phyloP scores from a whole-genome alignment of 352 stramenopile genomes.

The Pythium angustatum region DNA sequence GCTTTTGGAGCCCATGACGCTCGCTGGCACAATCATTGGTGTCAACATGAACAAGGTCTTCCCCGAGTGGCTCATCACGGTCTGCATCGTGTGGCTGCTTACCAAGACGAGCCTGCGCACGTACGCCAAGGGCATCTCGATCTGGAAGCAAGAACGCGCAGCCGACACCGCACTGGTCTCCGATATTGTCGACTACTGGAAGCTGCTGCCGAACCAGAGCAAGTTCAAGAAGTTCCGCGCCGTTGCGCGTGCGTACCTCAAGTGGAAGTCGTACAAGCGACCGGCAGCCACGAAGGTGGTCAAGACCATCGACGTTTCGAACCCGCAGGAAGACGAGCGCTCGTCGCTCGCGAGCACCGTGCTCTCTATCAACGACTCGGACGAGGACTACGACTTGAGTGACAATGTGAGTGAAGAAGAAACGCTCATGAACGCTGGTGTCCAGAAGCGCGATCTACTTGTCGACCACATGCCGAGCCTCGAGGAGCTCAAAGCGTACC shows the following conservation, averaged over 20 bases:
- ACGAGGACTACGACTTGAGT: constrained; percentile 30
- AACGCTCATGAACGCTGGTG: constrained; percentile 46
- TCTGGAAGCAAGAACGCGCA: constrained; percentile 63
- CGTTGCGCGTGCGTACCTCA: constrained; percentile 66
- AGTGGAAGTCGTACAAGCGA: constrained; percentile 73
- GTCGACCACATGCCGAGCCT: constrained; percentile 34
- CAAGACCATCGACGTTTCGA: constrained; percentile 35
- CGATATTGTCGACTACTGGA: constrained; percentile 69
- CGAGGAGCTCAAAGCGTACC: constrained; percentile 55
- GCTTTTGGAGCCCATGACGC: constrained; percentile 86
- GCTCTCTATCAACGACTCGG: constrained; percentile 27
- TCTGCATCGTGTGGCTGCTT: constrained; percentile 77
- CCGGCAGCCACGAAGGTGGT: constrained; percentile 22
- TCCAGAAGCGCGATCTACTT: constrained; percentile 41
- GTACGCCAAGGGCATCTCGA: constrained; percentile 63
- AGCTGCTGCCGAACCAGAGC: constrained; percentile 57
- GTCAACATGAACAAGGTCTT: constrained; percentile 85
- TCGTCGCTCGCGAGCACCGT: constrained; percentile 31
- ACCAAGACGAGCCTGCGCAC: constrained; percentile 70
- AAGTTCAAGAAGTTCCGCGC: constrained; percentile 74
- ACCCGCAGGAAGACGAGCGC: constrained; percentile 38
- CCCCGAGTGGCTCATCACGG: constrained; percentile 81
- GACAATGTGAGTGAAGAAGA: constrained; percentile 57
- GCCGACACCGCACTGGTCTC: constrained; percentile 47
- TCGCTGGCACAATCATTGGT: constrained; percentile 83